A percentile compares a stretch with the other conserved stretches of the same genome.
Conservation (phyloP, 306 rosid species). For the Ormosia emarginata region DNA sequence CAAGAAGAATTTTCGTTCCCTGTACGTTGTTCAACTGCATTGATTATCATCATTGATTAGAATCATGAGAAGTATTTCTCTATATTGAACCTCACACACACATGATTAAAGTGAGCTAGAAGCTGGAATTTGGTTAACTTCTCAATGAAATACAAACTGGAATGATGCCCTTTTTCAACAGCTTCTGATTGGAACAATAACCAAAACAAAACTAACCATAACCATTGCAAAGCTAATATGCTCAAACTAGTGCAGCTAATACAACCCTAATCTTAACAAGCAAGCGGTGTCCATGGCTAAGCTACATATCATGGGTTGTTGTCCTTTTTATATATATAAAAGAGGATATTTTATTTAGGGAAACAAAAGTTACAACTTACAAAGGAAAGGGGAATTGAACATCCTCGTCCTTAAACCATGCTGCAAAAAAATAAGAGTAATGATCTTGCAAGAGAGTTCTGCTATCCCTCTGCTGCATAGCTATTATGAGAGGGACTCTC, state of each 20-base stretch:
- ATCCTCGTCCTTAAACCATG: not conserved
- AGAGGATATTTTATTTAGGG: not conserved
- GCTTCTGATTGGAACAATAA: not conserved
- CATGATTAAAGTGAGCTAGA: not conserved
- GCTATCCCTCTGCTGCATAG: not conserved
- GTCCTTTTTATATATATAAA: not conserved
- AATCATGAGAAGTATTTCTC: slow-evolving; percentile 1
- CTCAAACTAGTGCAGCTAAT: not conserved
- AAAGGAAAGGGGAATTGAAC: not conserved
- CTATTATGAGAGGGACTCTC: not conserved
- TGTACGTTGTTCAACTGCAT: not conserved
- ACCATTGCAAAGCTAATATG: not conserved
- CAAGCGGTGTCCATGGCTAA: slow-evolving; percentile 1
- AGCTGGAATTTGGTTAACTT: not conserved
- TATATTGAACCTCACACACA: not conserved
- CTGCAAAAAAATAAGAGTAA: not conserved
- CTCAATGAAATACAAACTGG: not conserved
- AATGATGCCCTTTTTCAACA: not conserved
- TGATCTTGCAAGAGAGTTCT: not conserved
- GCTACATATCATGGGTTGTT: not conserved
- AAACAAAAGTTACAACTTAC: not conserved
- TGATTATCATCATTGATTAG: slow-evolving; percentile 13
- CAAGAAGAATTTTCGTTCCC: not conserved
- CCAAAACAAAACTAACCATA: not conserved
- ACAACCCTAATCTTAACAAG: not conserved